phyloP scores from a whole-genome alignment of 768 basidiomycete species.

The Suillus alpinus region DNA sequence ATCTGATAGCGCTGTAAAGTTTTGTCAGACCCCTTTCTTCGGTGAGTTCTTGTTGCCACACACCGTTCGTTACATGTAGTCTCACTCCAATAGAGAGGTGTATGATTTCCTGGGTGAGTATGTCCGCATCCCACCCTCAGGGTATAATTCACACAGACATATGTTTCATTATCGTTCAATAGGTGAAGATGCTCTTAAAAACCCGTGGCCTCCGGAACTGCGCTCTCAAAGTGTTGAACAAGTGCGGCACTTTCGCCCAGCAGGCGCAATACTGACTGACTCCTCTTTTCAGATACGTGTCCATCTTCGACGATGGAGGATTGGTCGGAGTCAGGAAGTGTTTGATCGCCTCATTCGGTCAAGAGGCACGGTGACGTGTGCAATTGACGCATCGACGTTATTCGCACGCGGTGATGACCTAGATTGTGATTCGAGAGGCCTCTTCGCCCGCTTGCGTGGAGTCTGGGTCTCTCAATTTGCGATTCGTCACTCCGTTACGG shows the following conservation, averaged over 20 bases:
- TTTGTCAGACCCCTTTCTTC: slow-evolving; percentile 67
- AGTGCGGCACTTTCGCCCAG: slow-evolving; percentile 29
- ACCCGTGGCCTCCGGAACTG: slow-evolving; percentile 44
- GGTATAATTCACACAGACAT: not conserved
- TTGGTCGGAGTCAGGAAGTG: slow-evolving; percentile 35
- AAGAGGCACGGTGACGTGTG: slow-evolving; percentile 42
- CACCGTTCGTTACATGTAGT: slow-evolving; percentile 8
- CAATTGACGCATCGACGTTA: slow-evolving; percentile 48
- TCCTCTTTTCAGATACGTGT: slow-evolving; percentile 40
- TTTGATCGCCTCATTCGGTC: slow-evolving; percentile 41
- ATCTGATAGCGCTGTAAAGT: slow-evolving; percentile 35
- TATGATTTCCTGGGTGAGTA: slow-evolving; percentile 69
- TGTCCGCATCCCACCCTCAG: slow-evolving; percentile 8
- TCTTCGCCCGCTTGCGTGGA: slow-evolving; percentile 36
- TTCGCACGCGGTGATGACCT: slow-evolving; percentile 37
- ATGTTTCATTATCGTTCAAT: not conserved
- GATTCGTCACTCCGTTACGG: slow-evolving; percentile 45
- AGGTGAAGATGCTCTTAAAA: slow-evolving; percentile 39
- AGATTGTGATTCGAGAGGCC: slow-evolving; percentile 19
- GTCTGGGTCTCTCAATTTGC: slow-evolving; percentile 33
- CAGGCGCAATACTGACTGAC: not conserved
- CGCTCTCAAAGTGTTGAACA: slow-evolving; percentile 46
- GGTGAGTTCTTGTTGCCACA: slow-evolving; percentile 38
- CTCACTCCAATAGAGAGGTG: slow-evolving; percentile 48
- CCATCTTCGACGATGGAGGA: slow-evolving; percentile 39